A percentile compares a stretch with the other conserved stretches of the same genome.
Conservation (phyloP, 768 basidiomycete species). For the Macrocybe gigantea region DNA sequence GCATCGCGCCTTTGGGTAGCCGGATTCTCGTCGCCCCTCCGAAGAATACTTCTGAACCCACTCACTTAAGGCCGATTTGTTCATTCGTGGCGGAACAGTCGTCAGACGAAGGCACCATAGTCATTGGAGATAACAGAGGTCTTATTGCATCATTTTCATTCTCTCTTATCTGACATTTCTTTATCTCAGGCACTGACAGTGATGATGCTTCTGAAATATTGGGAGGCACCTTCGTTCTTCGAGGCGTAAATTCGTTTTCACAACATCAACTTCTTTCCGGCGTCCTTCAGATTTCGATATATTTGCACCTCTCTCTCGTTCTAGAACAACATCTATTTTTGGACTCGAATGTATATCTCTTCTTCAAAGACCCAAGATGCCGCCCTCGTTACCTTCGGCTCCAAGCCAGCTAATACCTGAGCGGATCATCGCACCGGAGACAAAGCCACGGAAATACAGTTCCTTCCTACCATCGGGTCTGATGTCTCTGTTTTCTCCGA, state of each 20-base stretch:
- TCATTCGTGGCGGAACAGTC: no score
- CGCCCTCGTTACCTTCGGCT: constrained; percentile 18
- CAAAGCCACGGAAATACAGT: constrained; percentile 16
- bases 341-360: constrained; percentile 44
- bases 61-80: no score
- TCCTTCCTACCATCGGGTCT: constrained; percentile 35
- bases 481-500: constrained; percentile 34
- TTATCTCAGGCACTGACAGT: no score
- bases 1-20: constrained; percentile 35
- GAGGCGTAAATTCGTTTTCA: constrained; percentile 32
- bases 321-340: constrained; percentile 56
- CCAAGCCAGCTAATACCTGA: constrained; percentile 6
- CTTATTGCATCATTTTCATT: no score
- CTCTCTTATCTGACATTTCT: no score
- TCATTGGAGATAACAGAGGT: no score
- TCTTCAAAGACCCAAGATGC: constrained; percentile 29
- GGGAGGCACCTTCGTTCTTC: constrained; percentile 58
- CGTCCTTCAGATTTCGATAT: constrained; percentile 47
- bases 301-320: constrained; percentile 49
- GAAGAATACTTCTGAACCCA: constrained; percentile 31
- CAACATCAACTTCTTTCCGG: constrained; percentile 40
- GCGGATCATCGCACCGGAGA: constrained; percentile 1
- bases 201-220: constrained; percentile 23
- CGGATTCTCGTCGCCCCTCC: constrained; percentile 22
- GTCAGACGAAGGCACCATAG: no score